Conservation (phyloP, 108 stramenopile species). For the Pelagomonas calceolata region DNA sequence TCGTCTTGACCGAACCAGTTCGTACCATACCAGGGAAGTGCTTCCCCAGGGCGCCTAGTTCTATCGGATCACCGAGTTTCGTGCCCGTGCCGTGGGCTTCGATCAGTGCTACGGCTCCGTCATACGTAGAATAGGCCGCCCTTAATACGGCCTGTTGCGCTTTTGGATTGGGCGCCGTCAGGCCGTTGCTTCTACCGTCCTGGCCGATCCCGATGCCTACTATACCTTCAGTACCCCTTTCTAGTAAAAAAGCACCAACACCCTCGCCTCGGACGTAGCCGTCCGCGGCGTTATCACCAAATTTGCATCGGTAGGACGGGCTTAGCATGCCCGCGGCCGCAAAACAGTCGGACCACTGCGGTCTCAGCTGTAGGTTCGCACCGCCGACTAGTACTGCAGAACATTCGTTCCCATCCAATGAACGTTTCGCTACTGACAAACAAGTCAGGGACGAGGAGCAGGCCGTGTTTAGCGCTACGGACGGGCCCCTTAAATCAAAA, state of each 20-base stretch:
- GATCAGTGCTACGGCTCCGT: background rate
- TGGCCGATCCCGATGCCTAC: slow-evolving; percentile 4
- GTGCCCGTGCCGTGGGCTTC: slow-evolving; percentile 19
- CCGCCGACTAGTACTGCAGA: slow-evolving; percentile 12
- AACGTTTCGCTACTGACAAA: slow-evolving; percentile 4
- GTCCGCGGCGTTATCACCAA: slow-evolving; percentile 17
- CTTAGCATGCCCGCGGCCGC: slow-evolving; percentile 14
- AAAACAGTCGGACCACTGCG: background rate
- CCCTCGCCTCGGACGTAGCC: slow-evolving; percentile 18
- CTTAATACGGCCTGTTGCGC: slow-evolving; percentile 4
- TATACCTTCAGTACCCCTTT: background rate
- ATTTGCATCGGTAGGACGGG: background rate
- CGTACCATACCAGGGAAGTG: background rate
- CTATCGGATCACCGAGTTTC: slow-evolving; percentile 17
- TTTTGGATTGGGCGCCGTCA: slow-evolving; percentile 9
- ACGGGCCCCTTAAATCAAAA: slow-evolving; percentile 13
- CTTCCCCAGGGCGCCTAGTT: background rate
- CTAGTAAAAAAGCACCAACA: slow-evolving; percentile 4
- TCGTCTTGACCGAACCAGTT: background rate
- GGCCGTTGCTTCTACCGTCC: slow-evolving; percentile 9
- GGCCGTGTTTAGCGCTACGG: slow-evolving; percentile 18
- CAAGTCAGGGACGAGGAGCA: slow-evolving; percentile 18
- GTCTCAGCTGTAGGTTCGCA: slow-evolving; percentile 8
- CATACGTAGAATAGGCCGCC: background rate
- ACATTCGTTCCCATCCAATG: slow-evolving; percentile 4